Base-by-base conservation (phyloP, 495 filamentous ascomycete genomes). In the Neurospora sp. region DNA sequence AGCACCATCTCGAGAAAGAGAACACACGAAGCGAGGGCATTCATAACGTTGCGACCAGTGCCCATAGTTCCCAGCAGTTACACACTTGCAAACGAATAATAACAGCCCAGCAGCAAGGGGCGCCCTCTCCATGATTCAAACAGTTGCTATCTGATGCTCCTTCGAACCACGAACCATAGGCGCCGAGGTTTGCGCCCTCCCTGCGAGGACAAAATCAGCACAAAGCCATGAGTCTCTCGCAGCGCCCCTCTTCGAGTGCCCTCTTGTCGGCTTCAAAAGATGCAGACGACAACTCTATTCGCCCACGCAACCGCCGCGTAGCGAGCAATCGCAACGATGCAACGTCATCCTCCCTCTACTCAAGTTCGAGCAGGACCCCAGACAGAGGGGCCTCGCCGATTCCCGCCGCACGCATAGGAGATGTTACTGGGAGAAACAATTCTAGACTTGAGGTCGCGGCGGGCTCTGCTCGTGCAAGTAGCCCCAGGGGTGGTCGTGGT, bases 371-470 rank as follows among this genome's bases (percentile, higher is more conserved):
- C 37, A 77, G 74, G 10, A 73, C 79, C 4, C 77, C 76, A 3
- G 80, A 75, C 23, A 78, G 84, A 71, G 81, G 79, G 6, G 80
- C 76, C 39, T 82, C 82, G 74, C 81, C 83, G 23, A 84, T 86
- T 75, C 83, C 84, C 3, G 75, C 81, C 14, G 72, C 83, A 41
- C 83, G 76, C 73, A 80, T 85, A 48, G 81, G 81, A 6, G 73
- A 75, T 2, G 77, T 79, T 40, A 81, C 80, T 1, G 80, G 80
- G n/a, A 78, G 78, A 46, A 81, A 80, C 71, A 70, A 80, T 71
- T 75, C 79, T n/a, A 76, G 78, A 42, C 77, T 75, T 20, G 71
- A 78, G 35, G 72, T 81, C 72, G 78, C 80, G 8, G 75, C 73
- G 71, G 78, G 75, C 48, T 72, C 75, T 8, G 62, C 80, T 9